Evolutionary conservation across 208 protist species (phyloP).

Genomic region (Leishmania tarentolae): DNA sequence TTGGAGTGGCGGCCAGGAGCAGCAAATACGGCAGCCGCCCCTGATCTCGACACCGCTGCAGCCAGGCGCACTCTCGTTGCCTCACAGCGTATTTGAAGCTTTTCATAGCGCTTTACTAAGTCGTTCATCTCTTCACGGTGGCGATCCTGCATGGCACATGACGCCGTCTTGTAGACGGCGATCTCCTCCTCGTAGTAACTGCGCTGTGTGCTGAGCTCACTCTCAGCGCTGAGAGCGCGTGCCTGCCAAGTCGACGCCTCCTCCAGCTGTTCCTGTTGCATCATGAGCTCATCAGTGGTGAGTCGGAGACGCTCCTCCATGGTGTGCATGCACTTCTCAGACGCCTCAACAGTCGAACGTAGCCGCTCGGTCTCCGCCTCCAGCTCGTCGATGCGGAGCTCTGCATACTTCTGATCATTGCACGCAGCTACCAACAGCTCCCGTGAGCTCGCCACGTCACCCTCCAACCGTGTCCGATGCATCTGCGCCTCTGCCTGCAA

Average conservation of each 20-base stretch:
- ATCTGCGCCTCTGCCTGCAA: constrained; percentile 10
- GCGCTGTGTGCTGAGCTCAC: constrained; percentile 38
- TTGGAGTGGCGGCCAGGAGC: neutral
- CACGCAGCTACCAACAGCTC: constrained; percentile 14
- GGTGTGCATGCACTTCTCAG: constrained; percentile 24
- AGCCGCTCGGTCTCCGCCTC: constrained; percentile 37
- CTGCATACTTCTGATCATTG: constrained; percentile 3
- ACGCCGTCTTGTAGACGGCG: constrained; percentile 42
- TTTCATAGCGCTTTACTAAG: constrained; percentile 31
- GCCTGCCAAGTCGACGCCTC: constrained; percentile 30
- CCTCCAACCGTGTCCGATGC: constrained; percentile 10
- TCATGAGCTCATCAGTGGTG: constrained; percentile 17
- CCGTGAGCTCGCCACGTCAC: constrained; percentile 18
- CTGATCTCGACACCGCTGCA: constrained; percentile 24
- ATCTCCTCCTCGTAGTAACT: constrained; percentile 46
- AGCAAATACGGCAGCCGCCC: constrained; percentile 1
- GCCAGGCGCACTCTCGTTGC: constrained; percentile 40
- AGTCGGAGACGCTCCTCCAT: constrained; percentile 30
- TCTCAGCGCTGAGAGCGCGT: constrained; percentile 32
- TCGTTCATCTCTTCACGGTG: constrained; percentile 39
- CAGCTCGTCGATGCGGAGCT: constrained; percentile 29
- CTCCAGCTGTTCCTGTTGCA: constrained; percentile 12
- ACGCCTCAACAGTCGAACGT: constrained; percentile 9
- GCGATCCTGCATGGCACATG: constrained; percentile 38
- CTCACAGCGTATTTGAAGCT: constrained; percentile 37